Base-by-base conservation (phyloP, 352 stramenopile genomes). In the Globisporangium paddicum region DNA sequence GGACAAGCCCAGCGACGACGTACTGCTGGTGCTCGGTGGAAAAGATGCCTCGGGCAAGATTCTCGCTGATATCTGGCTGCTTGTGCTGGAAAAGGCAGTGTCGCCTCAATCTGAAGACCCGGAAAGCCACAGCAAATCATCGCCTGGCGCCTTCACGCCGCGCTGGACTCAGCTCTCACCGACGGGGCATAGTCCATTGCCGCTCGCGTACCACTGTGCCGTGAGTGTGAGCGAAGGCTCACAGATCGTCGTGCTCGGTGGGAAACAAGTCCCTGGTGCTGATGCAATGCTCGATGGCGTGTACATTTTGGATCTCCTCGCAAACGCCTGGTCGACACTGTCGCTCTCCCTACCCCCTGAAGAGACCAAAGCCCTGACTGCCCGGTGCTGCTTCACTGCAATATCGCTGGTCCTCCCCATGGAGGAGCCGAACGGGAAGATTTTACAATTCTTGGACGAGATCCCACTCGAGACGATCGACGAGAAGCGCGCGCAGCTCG, bases 241-340 rank as follows among this genome's bases (percentile, higher is more conserved):
- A 1, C 68, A 78, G 26, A 46, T 92, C 16, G 44, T 86, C 2
- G 70, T 93, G 25, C 10, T 86, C 21, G 80, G 79, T 21, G 78
- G 78, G 0, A 73, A 55, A 23, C 67, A 76, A 8, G 53, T 63
- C 0, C 46, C 55, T 2, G 41, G 54, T 18, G 21, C 21, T 30
- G 57, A 34, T 3, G 8, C 58, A 38, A 71, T 89, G 37, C 70
- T 75, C 14, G 57, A 70, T 23, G 42, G 34, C 5, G 65, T 90
- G 23, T 61, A 70, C 35, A 42, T 89, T 3, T 65, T 93, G 18
- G 79, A 91, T 53, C 42, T 93, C 32, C 34, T 26, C 4, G 50
- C 63, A 0, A 84, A 77, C 19, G 46, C 72, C 8, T 93, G 83
- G 83, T 48, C 69, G 56, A 51, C 53, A 10, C 49, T 83, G 16